Evolutionary conservation across 164 flowering plant genomes (phyloP), one percentile per base, ranked within the genome.

Genomic region (Hamamelis virginiana): DNA sequence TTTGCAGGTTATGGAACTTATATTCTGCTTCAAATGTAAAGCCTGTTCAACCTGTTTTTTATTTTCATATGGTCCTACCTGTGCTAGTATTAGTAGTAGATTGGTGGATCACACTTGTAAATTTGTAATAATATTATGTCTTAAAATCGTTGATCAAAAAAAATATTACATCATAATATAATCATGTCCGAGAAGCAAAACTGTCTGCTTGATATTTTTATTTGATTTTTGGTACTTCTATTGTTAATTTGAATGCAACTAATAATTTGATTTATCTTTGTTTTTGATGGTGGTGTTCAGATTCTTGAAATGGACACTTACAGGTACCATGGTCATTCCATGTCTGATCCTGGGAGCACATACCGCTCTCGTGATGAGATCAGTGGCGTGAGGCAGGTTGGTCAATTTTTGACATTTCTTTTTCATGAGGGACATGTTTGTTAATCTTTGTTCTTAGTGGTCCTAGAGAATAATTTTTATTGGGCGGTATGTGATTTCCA

Each of bases 291-390:
- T 74, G 44, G 56, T 63, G 58, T 80, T 68, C 89, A 96, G 99
- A 89, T 96, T 72, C 97, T 96, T 73, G 99, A 96, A 76, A 93
- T 96, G 99, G 99, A 96, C 82, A 93, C 98, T 18, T 96, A 96
- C 80, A 86, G 98, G 75, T 93, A 96, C 78, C 99, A 96, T 73
- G 99, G 99, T 13, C 99, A 96, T 81, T 96, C 99, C 69, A 93
- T 96, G 98, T 93, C 98, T 64, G 98, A 96, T 75, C 98, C 98
- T 64, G 98, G 99, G 43, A 93, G 97, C 88, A 91, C 98, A 59
- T 93, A 96, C 76, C 87, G 97, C 5, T 90, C 95, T 38, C 97
- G 97, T 77, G 99, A 93, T 81, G 97, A 96, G 81, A 90, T 96
- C 52, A 26, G 63, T 79, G 97, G 98, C 53, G 86, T 96, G 69